Base-by-base conservation (phyloP, 371 early-diverging fungal genomes). In the Umbelopsis sp. region DNA sequence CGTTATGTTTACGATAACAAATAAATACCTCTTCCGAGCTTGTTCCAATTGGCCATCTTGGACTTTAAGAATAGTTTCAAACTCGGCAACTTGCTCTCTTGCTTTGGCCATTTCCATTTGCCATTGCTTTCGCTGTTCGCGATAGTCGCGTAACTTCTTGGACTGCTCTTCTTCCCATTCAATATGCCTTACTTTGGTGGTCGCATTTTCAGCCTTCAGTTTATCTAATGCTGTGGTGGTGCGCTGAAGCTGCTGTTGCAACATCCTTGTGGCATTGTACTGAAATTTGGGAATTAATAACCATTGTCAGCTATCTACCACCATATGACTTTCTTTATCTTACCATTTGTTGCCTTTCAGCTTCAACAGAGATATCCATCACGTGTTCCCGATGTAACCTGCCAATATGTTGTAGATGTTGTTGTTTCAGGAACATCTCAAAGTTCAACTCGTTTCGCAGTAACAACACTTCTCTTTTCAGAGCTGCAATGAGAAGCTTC, bases 111-210 rank as follows among this genome's bases (percentile, higher is more conserved):
- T 77, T 37, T 86, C 81, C 22, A 72, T 77, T 57, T 85, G 83
- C 78, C 87, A 81, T 53, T 81, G 79, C 65, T 83, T 86, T n/a
- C 86, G 76, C 18, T 84, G 84, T 25, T 88, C 87, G 44, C 87
- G 74, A 65, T 86, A 89, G 9, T 67, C 74, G n/a, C 85, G 80
- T 44, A 87, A 46, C 64, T 87, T 89, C 24, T 67, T 72, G 41
- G 86, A 86, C 50, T 88, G 82, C 24, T 87, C 87, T 52, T 87
- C 83, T 65, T 89, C 87, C 90, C 90, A 88, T 69, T 87, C 81
- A 10, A 86, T 74, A 62, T 88, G 90, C 52, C 85, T 88, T 73
- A 82, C 81, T 51, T 86, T 88, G 22, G 82, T 81, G 50, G 79
- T 72, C 37, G 84, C 83, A 41, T 84, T 72, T 67, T 89, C 90